Evolutionary conservation across 2,329 filamentous ascomycete species (phyloP), one percentile per base, ranked within the genome.

Genomic region (Sphaerulina vaccinii): DNA sequence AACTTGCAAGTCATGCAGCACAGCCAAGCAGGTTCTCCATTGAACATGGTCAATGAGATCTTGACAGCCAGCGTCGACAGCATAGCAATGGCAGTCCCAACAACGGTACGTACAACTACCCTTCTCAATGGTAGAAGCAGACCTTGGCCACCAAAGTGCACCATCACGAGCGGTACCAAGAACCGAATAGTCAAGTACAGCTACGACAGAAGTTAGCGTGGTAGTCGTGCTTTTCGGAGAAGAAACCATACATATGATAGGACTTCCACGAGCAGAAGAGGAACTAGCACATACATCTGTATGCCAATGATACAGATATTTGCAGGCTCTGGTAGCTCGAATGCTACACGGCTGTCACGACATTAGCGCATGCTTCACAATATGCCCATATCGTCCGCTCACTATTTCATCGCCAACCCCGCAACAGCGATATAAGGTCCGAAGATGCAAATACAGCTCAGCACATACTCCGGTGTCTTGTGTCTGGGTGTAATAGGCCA

Each of bases 1-100:
- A 60, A 44, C 21, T 60, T 60, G 45, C 57, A 60, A 9, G 52
- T 58, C 57, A 60, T 48, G 35, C 55, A 58, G 43, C 57, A 60
- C 10, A 60, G 40, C 57, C 57, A 60, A 13, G 57, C 57, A 10
- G 55, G 57, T 22, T 58, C 57, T 13, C 57, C 57, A 27, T 60
- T 45, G 51, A 60, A 60, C 39, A 60, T 38, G 3, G 55, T 56
- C 18, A 60, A 51, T 5, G 55, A 60, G 10, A 60, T 23, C 37
- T 60, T 60, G 43, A 60, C 57, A 1, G 57, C 42, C 29, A 58
- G 23, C 6, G 52, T 55, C 6, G 57, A 60, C 21, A 56, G 13
- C 49, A 53, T 58, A 2, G 57, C 46, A 36, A 60, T 57, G 4
- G 29, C 53, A 4, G 58, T 58, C 16, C 52, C 58, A 23, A 60